These are phyloP conservation scores for Quercus variabilis DNA, from an alignment of 306 rosid species.

Conservation along the genomic window DNA sequence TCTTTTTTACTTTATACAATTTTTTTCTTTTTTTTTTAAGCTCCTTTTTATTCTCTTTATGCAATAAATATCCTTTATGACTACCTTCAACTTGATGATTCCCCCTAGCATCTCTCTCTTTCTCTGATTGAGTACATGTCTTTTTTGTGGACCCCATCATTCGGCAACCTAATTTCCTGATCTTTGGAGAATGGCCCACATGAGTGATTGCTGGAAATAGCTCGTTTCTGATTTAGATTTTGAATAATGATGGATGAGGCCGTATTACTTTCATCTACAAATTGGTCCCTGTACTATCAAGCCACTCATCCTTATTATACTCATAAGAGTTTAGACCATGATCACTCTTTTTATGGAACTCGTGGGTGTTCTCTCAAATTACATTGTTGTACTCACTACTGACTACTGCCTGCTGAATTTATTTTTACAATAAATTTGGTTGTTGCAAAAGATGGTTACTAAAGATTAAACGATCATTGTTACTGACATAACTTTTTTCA, in stretches of 20 bases:
- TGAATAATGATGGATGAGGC: constrained; percentile 22
- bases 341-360: not conserved
- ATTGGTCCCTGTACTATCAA: constrained; percentile 21
- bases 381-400: not conserved
- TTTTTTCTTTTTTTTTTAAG: not conserved
- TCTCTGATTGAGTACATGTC: constrained; percentile 61
- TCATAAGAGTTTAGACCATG: not conserved
- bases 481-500: too few species aligned
- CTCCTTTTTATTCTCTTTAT: constrained; percentile 25
- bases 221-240: constrained; percentile 35
- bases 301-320: constrained; percentile 10
- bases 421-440: not conserved
- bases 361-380: not conserved
- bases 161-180: constrained; percentile 63
- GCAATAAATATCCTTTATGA: constrained; percentile 48
- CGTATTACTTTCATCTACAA: constrained; percentile 19
- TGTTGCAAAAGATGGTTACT: not conserved
- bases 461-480: not conserved
- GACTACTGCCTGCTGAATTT: not conserved
- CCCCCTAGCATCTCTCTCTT: constrained; percentile 36
- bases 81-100: constrained; percentile 49
- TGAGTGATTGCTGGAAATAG: constrained; percentile 55
- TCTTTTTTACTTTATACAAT: not conserved
- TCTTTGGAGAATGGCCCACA: constrained; percentile 60
- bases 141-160: constrained; percentile 58